Evolutionary conservation across 768 basidiomycete genomes (phyloP).

Genomic region (Atractiella rhizophila): DNA sequence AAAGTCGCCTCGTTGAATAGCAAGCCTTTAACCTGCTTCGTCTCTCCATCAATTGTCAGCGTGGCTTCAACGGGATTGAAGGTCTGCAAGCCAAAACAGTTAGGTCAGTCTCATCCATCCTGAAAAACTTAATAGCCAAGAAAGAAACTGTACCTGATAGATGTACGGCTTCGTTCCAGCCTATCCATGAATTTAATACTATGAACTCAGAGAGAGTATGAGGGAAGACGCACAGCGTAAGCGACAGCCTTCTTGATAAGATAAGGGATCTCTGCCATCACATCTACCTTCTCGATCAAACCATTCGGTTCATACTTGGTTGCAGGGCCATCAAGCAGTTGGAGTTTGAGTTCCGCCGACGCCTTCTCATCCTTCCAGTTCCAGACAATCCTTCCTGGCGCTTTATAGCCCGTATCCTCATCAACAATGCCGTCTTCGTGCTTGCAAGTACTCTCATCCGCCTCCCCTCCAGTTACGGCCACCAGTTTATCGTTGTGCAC

Average conservation of each 20-base stretch:
- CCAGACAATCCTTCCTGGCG: conserved; percentile 42
- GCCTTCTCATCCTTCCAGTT: conserved; percentile 37
- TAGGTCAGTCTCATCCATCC: neutral
- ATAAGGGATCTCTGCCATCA: conserved; percentile 80
- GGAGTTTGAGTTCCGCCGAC: conserved; percentile 39
- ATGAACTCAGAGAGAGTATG: too few relatives aligned
- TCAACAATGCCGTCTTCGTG: conserved; percentile 42
- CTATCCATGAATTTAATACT: too few relatives aligned
- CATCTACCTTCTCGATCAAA: conserved; percentile 74
- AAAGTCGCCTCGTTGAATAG: conserved; percentile 80
- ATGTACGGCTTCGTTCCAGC: conserved; percentile 80
- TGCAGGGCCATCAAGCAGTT: conserved; percentile 27
- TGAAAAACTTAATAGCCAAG: neutral
- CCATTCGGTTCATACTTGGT: conserved; percentile 22
- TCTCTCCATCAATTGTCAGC: conserved; percentile 23
- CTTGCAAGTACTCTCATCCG: conserved; percentile 34
- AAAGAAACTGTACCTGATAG: conserved; percentile 43
- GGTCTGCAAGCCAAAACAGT: conserved; percentile 20
- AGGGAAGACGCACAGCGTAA: conserved; percentile 29
- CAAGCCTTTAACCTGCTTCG: conserved; percentile 32
- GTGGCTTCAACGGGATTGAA: conserved; percentile 32
- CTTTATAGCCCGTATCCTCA: conserved; percentile 43
- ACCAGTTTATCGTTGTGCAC: conserved; percentile 56
- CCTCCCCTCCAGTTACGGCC: conserved; percentile 45
- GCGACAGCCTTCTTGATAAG: conserved; percentile 76